Evolutionary conservation across 2,329 filamentous ascomycete genomes (phyloP).

Genomic region (Claviceps sp.): DNA sequence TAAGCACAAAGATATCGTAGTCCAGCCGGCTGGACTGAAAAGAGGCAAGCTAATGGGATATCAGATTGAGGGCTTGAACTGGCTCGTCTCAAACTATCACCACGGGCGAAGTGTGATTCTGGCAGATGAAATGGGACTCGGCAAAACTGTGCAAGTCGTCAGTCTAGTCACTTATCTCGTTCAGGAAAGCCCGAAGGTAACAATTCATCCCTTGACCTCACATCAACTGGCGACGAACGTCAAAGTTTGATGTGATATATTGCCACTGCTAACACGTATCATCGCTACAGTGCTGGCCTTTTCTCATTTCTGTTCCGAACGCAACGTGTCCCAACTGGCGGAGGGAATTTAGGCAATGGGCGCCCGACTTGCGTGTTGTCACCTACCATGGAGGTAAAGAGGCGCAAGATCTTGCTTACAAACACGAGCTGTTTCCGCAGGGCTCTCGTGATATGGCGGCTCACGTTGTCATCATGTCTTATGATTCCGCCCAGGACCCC

Average conservation of each 20-base stretch:
- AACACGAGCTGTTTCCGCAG: slow-evolving; percentile 73
- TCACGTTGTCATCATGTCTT: slow-evolving; percentile 89
- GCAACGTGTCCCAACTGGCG: slow-evolving; percentile 97
- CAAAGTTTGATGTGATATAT: neutral
- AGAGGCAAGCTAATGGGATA: slow-evolving; percentile 85
- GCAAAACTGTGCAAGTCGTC: slow-evolving; percentile 92
- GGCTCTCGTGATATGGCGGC: slow-evolving; percentile 57
- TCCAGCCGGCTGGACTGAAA: slow-evolving; percentile 60
- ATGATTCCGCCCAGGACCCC: slow-evolving; percentile 72
- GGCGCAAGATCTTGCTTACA: slow-evolving; percentile 62
- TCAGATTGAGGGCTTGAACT: slow-evolving; percentile 85
- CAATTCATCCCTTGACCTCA: no score
- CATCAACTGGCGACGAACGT: neutral
- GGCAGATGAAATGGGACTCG: slow-evolving; percentile 95
- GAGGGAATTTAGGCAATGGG: slow-evolving; percentile 89
- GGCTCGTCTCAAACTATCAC: slow-evolving; percentile 86
- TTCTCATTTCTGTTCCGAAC: slow-evolving; percentile 86
- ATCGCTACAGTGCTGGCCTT: slow-evolving; percentile 58
- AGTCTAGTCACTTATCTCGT: slow-evolving; percentile 64
- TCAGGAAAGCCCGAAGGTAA: slow-evolving; percentile 42
- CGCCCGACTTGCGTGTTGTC: slow-evolving; percentile 74
- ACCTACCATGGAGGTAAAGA: slow-evolving; percentile 73
- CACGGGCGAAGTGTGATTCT: slow-evolving; percentile 73
- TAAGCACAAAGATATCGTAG: slow-evolving; percentile 54
- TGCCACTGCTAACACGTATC: slow-evolving; percentile 7